These are phyloP conservation scores for Moesziomyces antarcticus DNA, from an alignment of 1,284 basidiomycete genomes.

Conservation along the genomic window DNA sequence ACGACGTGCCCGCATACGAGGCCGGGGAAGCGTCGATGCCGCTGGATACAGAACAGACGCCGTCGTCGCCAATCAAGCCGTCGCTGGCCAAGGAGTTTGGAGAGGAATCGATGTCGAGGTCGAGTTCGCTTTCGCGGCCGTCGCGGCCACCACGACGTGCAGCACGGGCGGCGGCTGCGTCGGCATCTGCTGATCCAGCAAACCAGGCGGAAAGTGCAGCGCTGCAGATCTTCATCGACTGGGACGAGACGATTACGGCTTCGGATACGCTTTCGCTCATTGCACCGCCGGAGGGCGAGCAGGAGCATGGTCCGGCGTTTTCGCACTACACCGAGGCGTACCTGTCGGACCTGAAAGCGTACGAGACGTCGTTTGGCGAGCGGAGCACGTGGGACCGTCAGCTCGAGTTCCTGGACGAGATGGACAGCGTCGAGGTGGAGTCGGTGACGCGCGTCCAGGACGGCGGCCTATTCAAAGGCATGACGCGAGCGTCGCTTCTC, in stretches of 20 bases:
- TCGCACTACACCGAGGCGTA: conserved; percentile 51
- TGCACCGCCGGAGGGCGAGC: conserved; percentile 38
- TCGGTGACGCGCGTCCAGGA: conserved; percentile 44
- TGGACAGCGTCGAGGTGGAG: conserved; percentile 48
- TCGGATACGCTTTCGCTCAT: conserved; percentile 60
- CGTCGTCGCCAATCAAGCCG: not conserved
- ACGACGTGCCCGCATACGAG: conserved; percentile 7
- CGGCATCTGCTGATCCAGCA: not conserved
- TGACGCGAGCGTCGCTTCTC: conserved; percentile 4
- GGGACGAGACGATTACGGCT: conserved; percentile 65
- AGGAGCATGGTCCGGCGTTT: conserved; percentile 38
- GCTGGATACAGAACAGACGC: conserved; percentile 1
- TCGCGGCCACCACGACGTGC: conserved; percentile 33
- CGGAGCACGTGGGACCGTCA: conserved; percentile 24
- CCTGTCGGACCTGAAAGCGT: conserved; percentile 32
- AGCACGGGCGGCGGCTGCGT: not conserved
- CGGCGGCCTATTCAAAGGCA: conserved; percentile 52
- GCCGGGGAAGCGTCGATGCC: conserved; percentile 5
- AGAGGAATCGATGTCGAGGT: conserved; percentile 12
- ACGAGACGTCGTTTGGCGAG: conserved; percentile 12
- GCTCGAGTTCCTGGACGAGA: conserved; percentile 27
- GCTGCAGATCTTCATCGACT: conserved; percentile 58
- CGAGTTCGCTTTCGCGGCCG: conserved; percentile 19
- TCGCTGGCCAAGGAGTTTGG: conserved; percentile 5
- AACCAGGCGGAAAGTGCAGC: not conserved